Evolutionary conservation across 2,329 filamentous ascomycete species (phyloP).

Genomic region (Trichophyton simii): DNA sequence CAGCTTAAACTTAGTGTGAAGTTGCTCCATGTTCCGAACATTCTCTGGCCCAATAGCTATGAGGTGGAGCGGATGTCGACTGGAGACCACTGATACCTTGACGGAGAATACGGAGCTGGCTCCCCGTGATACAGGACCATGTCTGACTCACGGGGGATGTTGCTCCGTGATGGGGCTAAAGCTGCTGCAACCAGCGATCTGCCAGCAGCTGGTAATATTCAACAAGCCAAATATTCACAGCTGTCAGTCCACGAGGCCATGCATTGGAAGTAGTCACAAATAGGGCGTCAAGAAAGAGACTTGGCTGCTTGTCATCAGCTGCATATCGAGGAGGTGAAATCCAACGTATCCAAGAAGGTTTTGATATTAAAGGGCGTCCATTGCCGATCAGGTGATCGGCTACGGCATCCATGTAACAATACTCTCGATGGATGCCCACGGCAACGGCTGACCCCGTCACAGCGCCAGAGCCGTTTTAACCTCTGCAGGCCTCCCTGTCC

Average conservation of each 20-base stretch:
- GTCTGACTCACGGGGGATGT: not conserved
- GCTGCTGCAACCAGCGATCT: not conserved
- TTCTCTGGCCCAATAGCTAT: not conserved
- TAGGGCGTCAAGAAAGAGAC: not conserved
- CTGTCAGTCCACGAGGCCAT: not conserved
- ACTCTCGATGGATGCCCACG: not conserved
- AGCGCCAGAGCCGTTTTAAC: not conserved
- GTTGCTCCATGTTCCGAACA: no score
- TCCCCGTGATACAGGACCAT: not conserved
- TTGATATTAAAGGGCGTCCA: not conserved
- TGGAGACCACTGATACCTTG: not conserved
- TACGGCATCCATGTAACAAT: not conserved
- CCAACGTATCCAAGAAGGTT: not conserved
- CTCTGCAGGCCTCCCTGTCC: not conserved
- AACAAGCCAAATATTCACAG: not conserved
- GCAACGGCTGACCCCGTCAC: not conserved
- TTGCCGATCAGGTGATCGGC: not conserved
- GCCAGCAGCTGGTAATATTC: not conserved
- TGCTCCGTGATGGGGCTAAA: not conserved
- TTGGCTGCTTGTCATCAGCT: not conserved
- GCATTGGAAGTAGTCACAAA: not conserved
- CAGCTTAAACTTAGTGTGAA: no score
- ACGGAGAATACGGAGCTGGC: not conserved
- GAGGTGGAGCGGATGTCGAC: not conserved
- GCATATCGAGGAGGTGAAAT: not conserved